Evolutionary conservation across 1,139 yeast genomes (phyloP).

Genomic region (Eremothecium sinecaudum): DNA sequence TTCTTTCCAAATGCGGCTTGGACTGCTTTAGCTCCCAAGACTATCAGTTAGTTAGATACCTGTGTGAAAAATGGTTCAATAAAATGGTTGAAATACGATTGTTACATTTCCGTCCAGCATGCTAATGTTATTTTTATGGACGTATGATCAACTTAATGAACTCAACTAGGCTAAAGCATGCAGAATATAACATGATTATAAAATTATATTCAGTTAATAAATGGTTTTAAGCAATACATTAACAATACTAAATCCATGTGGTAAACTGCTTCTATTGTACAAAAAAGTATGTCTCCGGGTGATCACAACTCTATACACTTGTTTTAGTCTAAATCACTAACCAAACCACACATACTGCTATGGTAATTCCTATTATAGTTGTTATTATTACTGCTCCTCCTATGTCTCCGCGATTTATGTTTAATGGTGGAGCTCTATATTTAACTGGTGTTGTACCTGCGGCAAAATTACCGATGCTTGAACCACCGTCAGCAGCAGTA

Average conservation of each 20-base stretch:
- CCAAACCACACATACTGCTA: constrained; percentile 67
- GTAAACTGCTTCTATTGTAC: no score
- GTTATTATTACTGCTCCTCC: constrained; percentile 91
- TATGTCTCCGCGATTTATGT: constrained; percentile 51
- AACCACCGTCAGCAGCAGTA: constrained; percentile 51
- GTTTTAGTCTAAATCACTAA: constrained; percentile 41
- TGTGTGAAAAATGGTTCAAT: constrained; percentile 21
- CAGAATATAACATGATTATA: no score
- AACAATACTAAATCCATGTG: no score
- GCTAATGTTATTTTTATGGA: constrained; percentile 1
- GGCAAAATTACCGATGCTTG: constrained; percentile 48
- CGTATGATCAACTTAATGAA: no score
- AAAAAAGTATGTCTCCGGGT: no score
- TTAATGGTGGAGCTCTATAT: constrained; percentile 38
- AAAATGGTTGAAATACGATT: constrained; percentile 12
- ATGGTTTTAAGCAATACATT: no score
- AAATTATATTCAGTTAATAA: no score
- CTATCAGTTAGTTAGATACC: constrained; percentile 15
- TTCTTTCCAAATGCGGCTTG: constrained; percentile 17
- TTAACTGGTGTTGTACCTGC: constrained; percentile 43
- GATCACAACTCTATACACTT: no score
- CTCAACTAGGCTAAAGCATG: no score
- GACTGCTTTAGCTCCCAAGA: constrained; percentile 29
- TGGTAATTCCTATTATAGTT: constrained; percentile 55
- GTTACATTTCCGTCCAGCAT: constrained; percentile 5